These are phyloP conservation scores for Samsoniella hepiali DNA, from an alignment of 2,329 filamentous ascomycete species.

Conservation along the genomic window DNA sequence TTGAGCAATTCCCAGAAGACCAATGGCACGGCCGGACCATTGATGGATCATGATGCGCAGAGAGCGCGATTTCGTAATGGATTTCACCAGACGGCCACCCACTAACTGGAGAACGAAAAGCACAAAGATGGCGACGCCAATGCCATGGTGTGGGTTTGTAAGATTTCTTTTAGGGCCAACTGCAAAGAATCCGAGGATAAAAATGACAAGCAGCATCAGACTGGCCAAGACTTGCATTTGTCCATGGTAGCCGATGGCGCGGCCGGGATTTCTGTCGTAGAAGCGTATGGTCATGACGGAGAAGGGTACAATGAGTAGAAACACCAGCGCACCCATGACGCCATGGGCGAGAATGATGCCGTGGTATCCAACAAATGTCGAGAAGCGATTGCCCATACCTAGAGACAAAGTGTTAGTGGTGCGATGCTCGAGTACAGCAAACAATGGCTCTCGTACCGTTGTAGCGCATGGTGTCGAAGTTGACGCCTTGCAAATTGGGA, in stretches of 20 bases:
- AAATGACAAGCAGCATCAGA: conserved; percentile 65
- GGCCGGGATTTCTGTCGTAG: conserved; percentile 58
- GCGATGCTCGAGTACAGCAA: too few species aligned
- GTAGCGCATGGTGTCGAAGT: conserved; percentile 79
- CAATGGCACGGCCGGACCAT: conserved; percentile 77
- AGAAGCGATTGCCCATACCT: conserved; percentile 83
- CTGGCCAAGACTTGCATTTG: conserved; percentile 70
- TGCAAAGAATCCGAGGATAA: conserved; percentile 74
- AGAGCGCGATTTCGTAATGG: conserved; percentile 48
- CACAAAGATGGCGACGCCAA: conserved; percentile 75
- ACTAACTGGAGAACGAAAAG: conserved; percentile 69
- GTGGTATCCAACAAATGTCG: conserved; percentile 66
- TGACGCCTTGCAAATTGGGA: conserved; percentile 71
- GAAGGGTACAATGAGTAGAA: conserved; percentile 68
- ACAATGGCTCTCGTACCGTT: conserved; percentile 59
- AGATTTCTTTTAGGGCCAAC: conserved; percentile 69
- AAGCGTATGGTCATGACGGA: conserved; percentile 75
- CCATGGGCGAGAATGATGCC: conserved; percentile 68
- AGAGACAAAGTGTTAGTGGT: conserved; percentile 20
- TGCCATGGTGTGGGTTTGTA: conserved; percentile 81
- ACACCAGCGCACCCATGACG: conserved; percentile 67
- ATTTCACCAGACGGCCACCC: conserved; percentile 61
- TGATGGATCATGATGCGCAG: conserved; percentile 70
- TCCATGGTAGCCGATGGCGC: conserved; percentile 66
- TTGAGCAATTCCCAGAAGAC: conserved; percentile 79